Evolutionary conservation across 306 rosid genomes (phyloP).

Genomic region (Vigna radiata): DNA sequence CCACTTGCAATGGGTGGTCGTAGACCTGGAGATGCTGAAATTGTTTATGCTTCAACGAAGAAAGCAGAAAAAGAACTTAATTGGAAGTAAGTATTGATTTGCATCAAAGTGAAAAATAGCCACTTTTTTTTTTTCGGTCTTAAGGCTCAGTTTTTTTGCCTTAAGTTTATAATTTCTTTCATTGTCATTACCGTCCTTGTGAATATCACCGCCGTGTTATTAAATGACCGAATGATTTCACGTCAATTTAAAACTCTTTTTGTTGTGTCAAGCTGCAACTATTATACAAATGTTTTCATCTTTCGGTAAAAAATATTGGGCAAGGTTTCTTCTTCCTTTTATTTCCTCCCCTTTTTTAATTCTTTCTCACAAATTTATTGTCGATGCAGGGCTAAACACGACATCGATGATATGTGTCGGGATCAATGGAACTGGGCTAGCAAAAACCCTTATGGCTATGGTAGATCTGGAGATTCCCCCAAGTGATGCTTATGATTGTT

Average conservation of each 20-base stretch:
- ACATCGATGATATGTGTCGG: slow-evolving; percentile 86
- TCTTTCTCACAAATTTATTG: slow-evolving; percentile 34
- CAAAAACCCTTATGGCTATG: slow-evolving; percentile 93
- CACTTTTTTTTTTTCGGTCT: neutral
- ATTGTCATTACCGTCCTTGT: neutral
- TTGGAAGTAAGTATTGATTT: slow-evolving; percentile 75
- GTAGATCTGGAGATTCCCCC: slow-evolving; percentile 53
- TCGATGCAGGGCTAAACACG: slow-evolving; percentile 76
- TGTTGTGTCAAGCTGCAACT: neutral
- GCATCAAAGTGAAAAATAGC: neutral
- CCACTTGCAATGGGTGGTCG: slow-evolving; percentile 74
- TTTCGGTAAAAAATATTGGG: neutral
- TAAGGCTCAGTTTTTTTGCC: neutral
- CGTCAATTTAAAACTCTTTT: neutral
- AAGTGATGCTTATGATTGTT: slow-evolving; percentile 41
- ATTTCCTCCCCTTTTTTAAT: neutral
- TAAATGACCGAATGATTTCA: neutral
- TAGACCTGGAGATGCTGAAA: slow-evolving; percentile 92
- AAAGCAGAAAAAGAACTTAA: slow-evolving; percentile 83
- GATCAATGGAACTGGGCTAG: slow-evolving; percentile 99
- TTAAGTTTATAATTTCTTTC: neutral
- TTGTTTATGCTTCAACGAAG: slow-evolving; percentile 83
- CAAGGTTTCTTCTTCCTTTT: slow-evolving; percentile 11
- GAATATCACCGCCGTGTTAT: neutral
- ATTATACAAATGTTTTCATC: neutral